Base-by-base conservation (phyloP, 495 filamentous ascomycete species). In the Corynascus novoguineensis region DNA sequence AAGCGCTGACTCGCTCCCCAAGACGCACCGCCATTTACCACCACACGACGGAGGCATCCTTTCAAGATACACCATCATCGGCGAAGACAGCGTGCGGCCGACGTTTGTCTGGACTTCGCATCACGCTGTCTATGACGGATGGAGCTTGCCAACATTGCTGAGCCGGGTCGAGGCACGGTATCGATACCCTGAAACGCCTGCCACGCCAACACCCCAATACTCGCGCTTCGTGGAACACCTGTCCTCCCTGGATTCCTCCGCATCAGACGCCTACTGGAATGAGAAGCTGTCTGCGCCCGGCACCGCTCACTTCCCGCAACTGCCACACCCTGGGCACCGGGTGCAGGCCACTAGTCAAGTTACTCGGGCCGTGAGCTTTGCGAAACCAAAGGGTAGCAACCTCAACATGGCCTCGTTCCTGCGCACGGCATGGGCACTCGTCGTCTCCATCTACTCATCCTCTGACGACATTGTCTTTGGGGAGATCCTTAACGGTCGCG, bases 91-190 rank as follows among this genome's bases (percentile, higher is more conserved):
- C 10, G 22, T 73, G 37, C 76, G 80, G 64, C 71, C 79, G 71
- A 83, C 79, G 1, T 68, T 71, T 48, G 50, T 59, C 17, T 65
- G 61, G 63, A 62, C 64, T 8, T 69, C 80, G 5, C 83, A 87
- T 58, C 84, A 88, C 61, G 78, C 80, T 0, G 59, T 87, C 3
- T 88, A 86, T 57, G 84, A 88, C 56, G 83, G 83, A 27, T 87
- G 80, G 80, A 81, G 76, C 10, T 67, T 81, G 49, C 65, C 69
- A 3, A 60, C 79, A 0, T 31, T 63, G 11, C 41, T 66, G 8
- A 21, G 9, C 17, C 55, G 55, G 0, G 65, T 68, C 15, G 65
- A 65, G 24, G 38, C 35, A 4, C 44, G 35, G 17, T 68, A 65
- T 34, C 50, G 31, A 27, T 32, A 64, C 17, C 9, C 53, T 4